Conservation (phyloP, 345 rosid genomes). For the Eucalyptus marginata region DNA sequence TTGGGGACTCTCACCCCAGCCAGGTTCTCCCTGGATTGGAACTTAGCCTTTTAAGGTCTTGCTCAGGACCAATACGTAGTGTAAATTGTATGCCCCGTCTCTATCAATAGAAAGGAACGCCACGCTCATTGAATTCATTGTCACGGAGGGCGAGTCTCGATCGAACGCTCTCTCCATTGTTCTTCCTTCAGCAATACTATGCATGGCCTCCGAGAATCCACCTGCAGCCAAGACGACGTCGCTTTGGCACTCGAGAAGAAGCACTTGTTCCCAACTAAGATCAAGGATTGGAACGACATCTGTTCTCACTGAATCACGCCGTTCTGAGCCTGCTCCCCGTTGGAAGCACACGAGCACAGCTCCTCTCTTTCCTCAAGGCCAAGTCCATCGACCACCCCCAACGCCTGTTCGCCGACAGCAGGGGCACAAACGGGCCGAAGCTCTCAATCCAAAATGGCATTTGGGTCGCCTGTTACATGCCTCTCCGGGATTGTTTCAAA, state of each 20-base stretch:
- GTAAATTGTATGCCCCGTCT: not conserved
- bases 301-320: conserved; percentile 2
- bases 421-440: not conserved
- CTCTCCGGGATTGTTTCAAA: not conserved
- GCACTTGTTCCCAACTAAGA: not conserved
- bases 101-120: not conserved
- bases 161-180: not conserved
- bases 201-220: not conserved
- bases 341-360: not conserved
- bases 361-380: conserved; percentile 5
- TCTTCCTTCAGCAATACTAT: not conserved
- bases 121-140: not conserved
- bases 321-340: not conserved
- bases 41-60: too few species aligned
- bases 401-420: not conserved
- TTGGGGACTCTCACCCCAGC: too few species aligned
- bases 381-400: not conserved
- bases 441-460: not conserved
- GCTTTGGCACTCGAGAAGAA: not conserved
- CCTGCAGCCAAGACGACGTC: not conserved
- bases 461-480: not conserved
- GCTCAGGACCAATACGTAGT: too few species aligned
- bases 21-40: too few species aligned
- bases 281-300: not conserved
- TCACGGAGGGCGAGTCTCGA: not conserved